These are phyloP conservation scores for Brettanomyces naardenensis DNA, from an alignment of 805 yeast genomes.

Conservation along the genomic window DNA sequence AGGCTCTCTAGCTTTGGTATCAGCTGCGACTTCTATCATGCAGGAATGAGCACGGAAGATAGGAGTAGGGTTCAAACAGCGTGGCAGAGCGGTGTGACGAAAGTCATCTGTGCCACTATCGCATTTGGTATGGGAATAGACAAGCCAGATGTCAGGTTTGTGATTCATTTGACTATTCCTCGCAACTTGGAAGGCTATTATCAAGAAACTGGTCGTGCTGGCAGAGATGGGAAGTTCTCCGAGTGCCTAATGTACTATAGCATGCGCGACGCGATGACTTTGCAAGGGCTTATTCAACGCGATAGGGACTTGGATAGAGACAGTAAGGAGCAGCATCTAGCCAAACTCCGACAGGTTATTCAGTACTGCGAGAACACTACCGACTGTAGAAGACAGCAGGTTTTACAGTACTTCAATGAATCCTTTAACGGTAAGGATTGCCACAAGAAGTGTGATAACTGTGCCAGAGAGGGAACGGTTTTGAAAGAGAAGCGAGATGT, in stretches of 20 bases:
- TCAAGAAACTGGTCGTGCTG: conserved; percentile 98
- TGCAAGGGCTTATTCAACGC: conserved; percentile 69
- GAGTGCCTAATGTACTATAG: conserved; percentile 79
- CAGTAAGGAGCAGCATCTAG: conserved; percentile 69
- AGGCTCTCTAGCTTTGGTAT: conserved; percentile 54
- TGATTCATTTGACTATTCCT: conserved; percentile 82
- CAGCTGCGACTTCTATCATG: conserved; percentile 77
- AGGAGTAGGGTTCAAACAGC: conserved; percentile 60
- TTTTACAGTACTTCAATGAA: conserved; percentile 86
- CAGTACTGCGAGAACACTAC: conserved; percentile 87
- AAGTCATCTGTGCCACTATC: conserved; percentile 91
- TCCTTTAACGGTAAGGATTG: conserved; percentile 61
- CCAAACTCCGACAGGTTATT: conserved; percentile 73
- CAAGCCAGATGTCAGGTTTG: conserved; percentile 90
- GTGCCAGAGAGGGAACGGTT: conserved; percentile 39
- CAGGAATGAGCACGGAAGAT: conserved; percentile 83
- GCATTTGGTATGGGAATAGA: conserved; percentile 99
- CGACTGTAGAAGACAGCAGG: conserved; percentile 86
- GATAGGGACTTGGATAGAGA: conserved; percentile 59
- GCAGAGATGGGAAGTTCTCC: conserved; percentile 83
- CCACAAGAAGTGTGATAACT: conserved; percentile 76
- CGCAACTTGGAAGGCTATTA: conserved; percentile 92
- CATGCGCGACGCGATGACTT: conserved; percentile 67
- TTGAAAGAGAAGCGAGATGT: conserved; percentile 54
- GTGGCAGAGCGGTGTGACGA: conserved; percentile 72